Base-by-base conservation (phyloP, 768 basidiomycete species). In the Gelatoporia subvermispora region DNA sequence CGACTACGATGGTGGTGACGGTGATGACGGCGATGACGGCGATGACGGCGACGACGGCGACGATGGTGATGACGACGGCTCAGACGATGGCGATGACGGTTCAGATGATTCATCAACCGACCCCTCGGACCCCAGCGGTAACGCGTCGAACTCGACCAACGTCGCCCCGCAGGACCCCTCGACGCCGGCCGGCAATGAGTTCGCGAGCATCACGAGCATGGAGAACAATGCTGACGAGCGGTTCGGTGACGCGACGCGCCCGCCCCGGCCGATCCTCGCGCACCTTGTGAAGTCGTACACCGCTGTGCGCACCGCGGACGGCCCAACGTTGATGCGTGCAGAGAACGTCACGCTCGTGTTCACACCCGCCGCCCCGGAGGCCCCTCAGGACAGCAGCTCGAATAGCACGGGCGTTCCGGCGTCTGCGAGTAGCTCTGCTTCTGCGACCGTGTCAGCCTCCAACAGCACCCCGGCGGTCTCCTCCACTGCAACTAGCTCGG, bases 271-370 rank as follows among this genome's bases (percentile, higher is more conserved):
- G 7, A 31, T 31, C 13, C 50, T 55, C 13, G 39, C 48, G 21
- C 47, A 49, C 1, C 43, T 47, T 20, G 45, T 50, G 23, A 48
- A 56, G 37, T 44, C 48, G 10, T 60, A 50, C 28, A 49, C 51
- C 9, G 51, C 48, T 13, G 13, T 31, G 28, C 28, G 7, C 7
- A 46, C 59, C 15, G 31, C 51, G 28, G 34, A 47, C 0, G 59
- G 62, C 38, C 58, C 38, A 47, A 60, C 7, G 37, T 31, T 7
- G 7, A 13, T 31, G 51, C 20, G 20, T 20, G 56, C 66, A 8
- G 68, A 69, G 60, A 75, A 74, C 47, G 79, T 82, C 5, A 74
- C 74, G 0, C 68, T 85, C n/a, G 64, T 77, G 20, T 83, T 82
- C 60, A 69, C 70, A 2, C 73, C 79, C 8, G 59, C 59, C 3